Percentiles rank a stretch among this genome's conserved stretches.
phyloP scores from a whole-genome alignment of 176 grass and related monocot species.

The Eragrostis curvula region DNA sequence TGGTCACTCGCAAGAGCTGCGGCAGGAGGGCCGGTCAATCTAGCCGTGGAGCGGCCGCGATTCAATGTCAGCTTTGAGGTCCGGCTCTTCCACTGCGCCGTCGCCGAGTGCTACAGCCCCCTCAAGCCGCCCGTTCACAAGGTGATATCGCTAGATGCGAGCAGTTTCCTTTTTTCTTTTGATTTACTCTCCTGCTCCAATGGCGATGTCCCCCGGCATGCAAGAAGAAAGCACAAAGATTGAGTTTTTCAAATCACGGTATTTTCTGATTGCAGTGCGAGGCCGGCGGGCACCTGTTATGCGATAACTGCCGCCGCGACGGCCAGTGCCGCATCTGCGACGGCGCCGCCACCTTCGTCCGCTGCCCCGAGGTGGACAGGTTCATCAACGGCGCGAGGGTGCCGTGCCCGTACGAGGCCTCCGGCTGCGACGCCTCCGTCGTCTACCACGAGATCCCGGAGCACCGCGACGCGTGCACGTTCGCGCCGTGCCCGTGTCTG shows the following conservation, averaged over 20 bases:
- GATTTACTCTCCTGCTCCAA: not conserved
- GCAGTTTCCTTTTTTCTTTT: too few species aligned
- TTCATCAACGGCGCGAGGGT: slow-evolving; percentile 25
- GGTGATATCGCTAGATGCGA: not conserved
- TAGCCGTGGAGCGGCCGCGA: not conserved
- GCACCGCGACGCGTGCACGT: slow-evolving; percentile 21
- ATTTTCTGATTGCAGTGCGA: not conserved
- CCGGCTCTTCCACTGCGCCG: slow-evolving; percentile 15
- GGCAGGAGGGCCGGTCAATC: not conserved
- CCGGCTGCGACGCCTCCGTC: slow-evolving; percentile 3
- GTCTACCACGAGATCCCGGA: not conserved
- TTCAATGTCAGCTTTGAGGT: not conserved
- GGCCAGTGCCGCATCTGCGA: slow-evolving; percentile 10
- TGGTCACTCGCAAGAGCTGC: not conserved
- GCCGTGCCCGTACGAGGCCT: slow-evolving; percentile 24
- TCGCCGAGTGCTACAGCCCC: not conserved
- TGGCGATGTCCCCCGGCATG: not conserved
- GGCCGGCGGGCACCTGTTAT: slow-evolving; percentile 11
- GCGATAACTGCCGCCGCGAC: not conserved
- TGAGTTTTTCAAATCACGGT: too few species aligned
- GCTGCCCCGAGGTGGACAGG: not conserved
- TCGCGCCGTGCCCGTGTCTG: slow-evolving; percentile 13
- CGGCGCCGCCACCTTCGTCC: not conserved
- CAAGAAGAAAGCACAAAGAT: too few species aligned
- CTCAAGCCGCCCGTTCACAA: slow-evolving; percentile 22